Evolutionary conservation across 805 yeast species (phyloP), one percentile per base, ranked within the genome.

Genomic region (Candida sphagnicola): DNA sequence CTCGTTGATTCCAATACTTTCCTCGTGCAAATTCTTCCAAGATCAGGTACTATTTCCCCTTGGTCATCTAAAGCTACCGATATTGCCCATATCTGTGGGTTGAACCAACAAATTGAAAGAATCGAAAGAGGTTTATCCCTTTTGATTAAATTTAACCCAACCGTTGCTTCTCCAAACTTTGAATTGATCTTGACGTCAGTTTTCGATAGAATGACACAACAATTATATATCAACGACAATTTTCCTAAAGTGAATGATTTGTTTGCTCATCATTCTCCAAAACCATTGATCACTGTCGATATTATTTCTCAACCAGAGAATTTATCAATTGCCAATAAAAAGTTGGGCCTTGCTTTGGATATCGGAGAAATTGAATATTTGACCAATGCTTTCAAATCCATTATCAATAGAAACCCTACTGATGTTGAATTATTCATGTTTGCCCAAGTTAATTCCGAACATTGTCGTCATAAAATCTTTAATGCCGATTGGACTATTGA

Each of bases 61-160:
- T 93, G 99, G 99, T 87, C 96, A 8, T 90, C 98, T 11, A 93
- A 93, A 67, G 99, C 99, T 18, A 90, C 99, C 29, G 91, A 93
- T 65, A 93, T 93, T 49, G 77, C 90, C 37, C 78, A 81, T 40
- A 95, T 86, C 40, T 87, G 96, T 66, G 96, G 96, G 8, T 73
- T 93, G 44, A 75, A 71, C 28, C 70, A 73, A 14, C 75, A 73
- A 44, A 72, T 93, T 35, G 86, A 79, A 54, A 77, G 98, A 53
- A 81, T 93, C 41, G 99, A 93, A 70, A 80, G 99, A 56, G 99
- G 99, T 42, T 50, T 82, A 46, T 81, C 93, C 4, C 65, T 93
- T 29, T 62, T 86, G 49, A 69, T 93, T 51, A 74, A 80, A 46
- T 83, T 82, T 21, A 75, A 83, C 48, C 78, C 80, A 40, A 82